Base-by-base conservation (phyloP, 305 asterid species). In the Coffea humblotiana region DNA sequence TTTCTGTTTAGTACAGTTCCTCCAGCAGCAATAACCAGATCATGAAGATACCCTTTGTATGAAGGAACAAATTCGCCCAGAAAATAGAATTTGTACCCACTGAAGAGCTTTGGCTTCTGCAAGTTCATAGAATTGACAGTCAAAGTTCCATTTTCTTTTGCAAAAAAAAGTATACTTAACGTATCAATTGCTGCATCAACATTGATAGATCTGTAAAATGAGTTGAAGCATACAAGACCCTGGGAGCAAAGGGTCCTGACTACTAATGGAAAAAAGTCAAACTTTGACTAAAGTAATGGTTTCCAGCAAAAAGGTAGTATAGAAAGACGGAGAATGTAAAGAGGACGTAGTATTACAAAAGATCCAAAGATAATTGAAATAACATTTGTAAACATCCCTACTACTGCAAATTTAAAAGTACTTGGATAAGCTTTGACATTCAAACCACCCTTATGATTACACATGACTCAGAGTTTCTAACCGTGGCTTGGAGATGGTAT, bases 81-180 rank as follows among this genome's bases (percentile, higher is more conserved):
- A 88, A 96, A 90, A 84, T 84, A 94, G 88, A 96, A 94, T 37
- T 83, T 70, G 88, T 40, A 87, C 71, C 93, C 95, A 79, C 79
- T 84, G 75, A 96, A 92, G 71, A 94, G 97, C 89, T 90, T 96
- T 27, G 97, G 92, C 86, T 87, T 87, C 99, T 96, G 95, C 93
- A 88, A 83, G 73, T 72, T 79, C 82, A 65, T 61, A 83, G 45
- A 63, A 35, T 52, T 74, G 73, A 51, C 11, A 11, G 8, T 23
- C 4, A 18, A 29, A 10, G 27, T 18, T 40, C 49, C 35, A 23
- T 61, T 61, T n/a, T 43, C 43, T 67, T 71, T 71, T 0, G 14
- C 11, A 13, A 21, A 70, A 47, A 48, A 13, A 21, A 70, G 43
- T 40, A 40, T 40, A 5, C 43, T 40, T 8, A 16, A 69, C 37